phyloP scores from a whole-genome alignment of 116 monocot species.

The Cymodocea nodosa region DNA sequence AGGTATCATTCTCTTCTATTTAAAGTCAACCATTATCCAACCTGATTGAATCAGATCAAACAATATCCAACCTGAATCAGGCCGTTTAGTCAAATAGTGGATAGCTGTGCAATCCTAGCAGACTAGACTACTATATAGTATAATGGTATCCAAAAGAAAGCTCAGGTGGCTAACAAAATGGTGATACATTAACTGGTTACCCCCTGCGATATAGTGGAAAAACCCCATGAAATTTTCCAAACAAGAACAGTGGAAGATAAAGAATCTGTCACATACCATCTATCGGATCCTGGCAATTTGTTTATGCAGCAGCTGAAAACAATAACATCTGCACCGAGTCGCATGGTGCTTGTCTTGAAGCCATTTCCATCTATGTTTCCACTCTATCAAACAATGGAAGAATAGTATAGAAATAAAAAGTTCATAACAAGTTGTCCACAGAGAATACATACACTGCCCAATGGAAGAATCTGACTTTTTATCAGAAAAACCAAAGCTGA shows the following conservation, averaged over 20 bases:
- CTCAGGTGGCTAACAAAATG: neutral
- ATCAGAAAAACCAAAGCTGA: slow-evolving; percentile 97
- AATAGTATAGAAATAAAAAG: neutral
- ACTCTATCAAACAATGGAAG: slow-evolving; percentile 4
- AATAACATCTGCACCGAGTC: slow-evolving; percentile 89
- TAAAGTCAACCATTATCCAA: too few species aligned
- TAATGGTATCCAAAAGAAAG: too few species aligned
- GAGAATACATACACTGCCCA: slow-evolving; percentile 63
- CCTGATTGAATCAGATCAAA: too few species aligned
- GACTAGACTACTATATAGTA: too few species aligned
- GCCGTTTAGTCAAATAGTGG: too few species aligned
- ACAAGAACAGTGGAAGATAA: neutral
- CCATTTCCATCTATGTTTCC: slow-evolving; percentile 79
- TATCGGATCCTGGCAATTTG: slow-evolving; percentile 19
- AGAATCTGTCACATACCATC: neutral
- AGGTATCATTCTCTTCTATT: too few species aligned
- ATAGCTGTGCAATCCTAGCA: too few species aligned
- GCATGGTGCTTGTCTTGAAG: slow-evolving; percentile 99
- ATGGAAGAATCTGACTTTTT: slow-evolving; percentile 59
- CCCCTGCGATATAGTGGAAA: too few species aligned
- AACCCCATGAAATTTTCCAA: too few species aligned
- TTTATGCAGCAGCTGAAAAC: slow-evolving; percentile 53
- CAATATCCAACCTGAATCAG: too few species aligned
- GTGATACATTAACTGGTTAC: too few species aligned
- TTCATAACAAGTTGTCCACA: neutral